phyloP scores from a whole-genome alignment of 495 filamentous ascomycete species.

The Cercophora newfieldiana region DNA sequence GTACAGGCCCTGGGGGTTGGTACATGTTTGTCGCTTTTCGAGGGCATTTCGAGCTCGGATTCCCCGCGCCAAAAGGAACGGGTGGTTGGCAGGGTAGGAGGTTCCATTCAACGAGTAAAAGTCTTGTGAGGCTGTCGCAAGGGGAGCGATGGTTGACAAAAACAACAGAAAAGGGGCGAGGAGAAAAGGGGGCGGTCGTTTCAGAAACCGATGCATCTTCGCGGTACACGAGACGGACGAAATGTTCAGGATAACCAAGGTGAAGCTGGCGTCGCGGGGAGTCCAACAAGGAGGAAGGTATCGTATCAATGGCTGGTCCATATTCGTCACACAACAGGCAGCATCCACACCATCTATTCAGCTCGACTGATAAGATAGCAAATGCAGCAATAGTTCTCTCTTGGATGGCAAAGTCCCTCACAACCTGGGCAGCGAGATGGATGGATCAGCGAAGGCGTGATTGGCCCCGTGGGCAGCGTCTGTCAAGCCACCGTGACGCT shows the following conservation, averaged over 20 bases:
- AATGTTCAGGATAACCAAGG: too few species aligned
- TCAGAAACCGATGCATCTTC: too few species aligned
- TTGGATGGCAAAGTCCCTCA: not conserved
- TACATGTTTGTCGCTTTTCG: not conserved
- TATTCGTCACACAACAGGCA: not conserved
- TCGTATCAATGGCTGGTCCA: too few species aligned
- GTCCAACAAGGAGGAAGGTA: not conserved
- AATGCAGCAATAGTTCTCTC: not conserved
- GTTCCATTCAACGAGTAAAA: not conserved
- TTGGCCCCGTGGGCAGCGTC: not conserved
- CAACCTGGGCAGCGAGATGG: not conserved
- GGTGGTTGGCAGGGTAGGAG: not conserved
- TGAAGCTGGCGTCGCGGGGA: too few species aligned
- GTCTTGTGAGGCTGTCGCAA: not conserved
- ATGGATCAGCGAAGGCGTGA: not conserved
- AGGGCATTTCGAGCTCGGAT: not conserved
- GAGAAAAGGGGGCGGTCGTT: too few species aligned
- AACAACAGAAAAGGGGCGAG: not conserved
- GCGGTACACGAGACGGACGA: too few species aligned
- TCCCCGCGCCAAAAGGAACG: not conserved
- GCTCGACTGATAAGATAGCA: not conserved
- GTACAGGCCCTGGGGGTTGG: constrained; percentile 1
- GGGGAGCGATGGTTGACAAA: not conserved
- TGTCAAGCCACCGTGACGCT: not conserved
- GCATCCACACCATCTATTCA: not conserved